These are phyloP conservation scores for Cydonia oblonga DNA, from an alignment of 331 rosid species.

Conservation along the genomic window DNA sequence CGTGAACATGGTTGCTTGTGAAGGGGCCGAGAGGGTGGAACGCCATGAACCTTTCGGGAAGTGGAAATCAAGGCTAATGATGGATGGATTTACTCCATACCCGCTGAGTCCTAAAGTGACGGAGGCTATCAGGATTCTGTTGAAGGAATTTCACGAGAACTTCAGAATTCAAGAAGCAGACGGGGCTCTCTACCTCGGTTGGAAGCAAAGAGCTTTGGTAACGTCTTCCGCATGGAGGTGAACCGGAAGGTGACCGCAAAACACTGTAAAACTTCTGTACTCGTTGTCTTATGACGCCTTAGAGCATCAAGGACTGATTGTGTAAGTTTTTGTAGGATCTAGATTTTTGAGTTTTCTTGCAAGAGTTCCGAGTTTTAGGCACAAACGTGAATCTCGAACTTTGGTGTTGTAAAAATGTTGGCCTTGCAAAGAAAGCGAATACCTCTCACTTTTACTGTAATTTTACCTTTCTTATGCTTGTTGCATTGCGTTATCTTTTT, in stretches of 20 bases:
- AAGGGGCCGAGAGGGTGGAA: slow-evolving; percentile 74
- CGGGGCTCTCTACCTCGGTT: slow-evolving; percentile 55
- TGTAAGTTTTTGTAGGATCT: slow-evolving; percentile 19
- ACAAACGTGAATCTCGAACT: slow-evolving; percentile 10
- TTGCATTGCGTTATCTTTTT: background rate
- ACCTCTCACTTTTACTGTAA: background rate
- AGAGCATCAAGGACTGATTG: slow-evolving; percentile 13
- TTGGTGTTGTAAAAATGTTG: slow-evolving; percentile 34
- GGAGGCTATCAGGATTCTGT: slow-evolving; percentile 22
- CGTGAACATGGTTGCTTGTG: slow-evolving; percentile 95
- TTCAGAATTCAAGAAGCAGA: slow-evolving; percentile 30
- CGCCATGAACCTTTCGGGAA: slow-evolving; percentile 75
- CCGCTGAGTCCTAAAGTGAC: slow-evolving; percentile 46
- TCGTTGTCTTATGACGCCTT: background rate
- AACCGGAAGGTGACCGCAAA: slow-evolving; percentile 1
- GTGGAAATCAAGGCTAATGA: slow-evolving; percentile 66
- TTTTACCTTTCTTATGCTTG: background rate
- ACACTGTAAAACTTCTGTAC: slow-evolving; percentile 13
- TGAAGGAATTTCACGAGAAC: slow-evolving; percentile 40
- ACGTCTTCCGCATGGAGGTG: slow-evolving; percentile 81
- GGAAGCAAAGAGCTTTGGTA: slow-evolving; percentile 56
- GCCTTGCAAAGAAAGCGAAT: slow-evolving; percentile 12
- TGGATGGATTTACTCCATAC: slow-evolving; percentile 64
- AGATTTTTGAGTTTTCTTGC: too few relatives aligned
- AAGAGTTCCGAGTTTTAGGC: slow-evolving; percentile 4